phyloP scores from a whole-genome alignment of 495 filamentous ascomycete species.

The Podospora appendiculata region DNA sequence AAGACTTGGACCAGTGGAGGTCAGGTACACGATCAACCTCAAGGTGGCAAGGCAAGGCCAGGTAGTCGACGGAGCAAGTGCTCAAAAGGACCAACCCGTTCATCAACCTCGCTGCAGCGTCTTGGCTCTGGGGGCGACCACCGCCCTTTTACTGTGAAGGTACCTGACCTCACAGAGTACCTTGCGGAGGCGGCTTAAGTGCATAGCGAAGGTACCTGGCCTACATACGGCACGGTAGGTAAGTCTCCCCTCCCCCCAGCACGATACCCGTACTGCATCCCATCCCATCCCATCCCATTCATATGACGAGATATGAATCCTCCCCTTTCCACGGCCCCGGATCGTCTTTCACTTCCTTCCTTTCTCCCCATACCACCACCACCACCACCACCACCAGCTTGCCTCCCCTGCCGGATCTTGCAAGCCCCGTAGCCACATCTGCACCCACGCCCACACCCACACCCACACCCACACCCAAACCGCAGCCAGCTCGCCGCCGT shows the following conservation, averaged over 20 bases:
- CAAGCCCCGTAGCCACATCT: not conserved
- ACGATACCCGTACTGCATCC: not conserved
- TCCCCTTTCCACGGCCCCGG: conserved; percentile 21
- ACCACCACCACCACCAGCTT: not conserved
- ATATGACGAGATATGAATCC: conserved; percentile 24
- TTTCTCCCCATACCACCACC: conserved; percentile 7
- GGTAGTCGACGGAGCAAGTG: too few relatives aligned
- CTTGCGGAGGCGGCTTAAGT: too few relatives aligned
- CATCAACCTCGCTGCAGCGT: too few relatives aligned
- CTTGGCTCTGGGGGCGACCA: too few relatives aligned
- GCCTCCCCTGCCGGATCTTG: not conserved
- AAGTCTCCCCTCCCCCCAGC: conserved; percentile 2
- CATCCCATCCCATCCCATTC: not conserved
- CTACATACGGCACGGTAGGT: not conserved
- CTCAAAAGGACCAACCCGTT: too few relatives aligned
- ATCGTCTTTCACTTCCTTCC: conserved; percentile 14
- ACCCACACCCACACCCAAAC: not conserved
- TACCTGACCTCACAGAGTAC: too few relatives aligned
- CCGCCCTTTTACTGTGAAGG: too few relatives aligned
- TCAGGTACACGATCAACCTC: too few relatives aligned
- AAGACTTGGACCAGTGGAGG: too few relatives aligned
- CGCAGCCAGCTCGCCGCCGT: not conserved
- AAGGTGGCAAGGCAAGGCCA: too few relatives aligned
- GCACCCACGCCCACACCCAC: not conserved
- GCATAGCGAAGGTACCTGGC: too few relatives aligned